Evolutionary conservation across 495 filamentous ascomycete species (phyloP).

Genomic region (Hypoxylon subgilvum): DNA sequence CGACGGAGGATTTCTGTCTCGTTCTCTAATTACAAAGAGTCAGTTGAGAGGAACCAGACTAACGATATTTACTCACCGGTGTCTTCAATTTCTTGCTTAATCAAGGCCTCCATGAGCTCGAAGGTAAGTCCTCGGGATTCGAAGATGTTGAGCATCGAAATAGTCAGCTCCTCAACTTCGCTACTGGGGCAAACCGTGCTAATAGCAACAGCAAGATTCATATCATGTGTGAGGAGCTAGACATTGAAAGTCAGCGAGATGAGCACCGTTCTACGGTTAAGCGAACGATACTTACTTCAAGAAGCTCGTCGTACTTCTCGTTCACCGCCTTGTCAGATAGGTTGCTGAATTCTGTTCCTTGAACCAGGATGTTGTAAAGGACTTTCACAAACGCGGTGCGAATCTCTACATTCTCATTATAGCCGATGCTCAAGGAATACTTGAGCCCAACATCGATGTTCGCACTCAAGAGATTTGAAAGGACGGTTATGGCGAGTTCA

Average conservation of each 20-base stretch:
- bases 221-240: conserved; percentile 64
- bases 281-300: conserved; percentile 52
- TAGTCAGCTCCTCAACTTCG: conserved; percentile 69
- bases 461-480: conserved; percentile 69
- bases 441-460: conserved; percentile 74
- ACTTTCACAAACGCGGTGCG: conserved; percentile 71
- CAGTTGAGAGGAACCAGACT: neutral
- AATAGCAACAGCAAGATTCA: conserved; percentile 64
- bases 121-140: conserved; percentile 65
- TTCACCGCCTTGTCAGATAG: conserved; percentile 67
- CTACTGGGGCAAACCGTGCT: conserved; percentile 67
- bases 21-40: conserved; percentile 52
- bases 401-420: conserved; percentile 69
- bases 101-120: conserved; percentile 65
- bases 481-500: conserved; percentile 66
- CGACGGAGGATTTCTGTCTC: conserved; percentile 67
- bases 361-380: conserved; percentile 68
- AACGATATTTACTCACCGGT: conserved; percentile 50
- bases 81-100: conserved; percentile 68
- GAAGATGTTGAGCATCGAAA: conserved; percentile 69
- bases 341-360: conserved; percentile 71
- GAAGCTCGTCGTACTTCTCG: conserved; percentile 67
- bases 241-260: conserved; percentile 1
- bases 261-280: neutral
- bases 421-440: conserved; percentile 67